phyloP scores from a whole-genome alignment of 2,329 filamentous ascomycete species.

The Thelonectria olida region DNA sequence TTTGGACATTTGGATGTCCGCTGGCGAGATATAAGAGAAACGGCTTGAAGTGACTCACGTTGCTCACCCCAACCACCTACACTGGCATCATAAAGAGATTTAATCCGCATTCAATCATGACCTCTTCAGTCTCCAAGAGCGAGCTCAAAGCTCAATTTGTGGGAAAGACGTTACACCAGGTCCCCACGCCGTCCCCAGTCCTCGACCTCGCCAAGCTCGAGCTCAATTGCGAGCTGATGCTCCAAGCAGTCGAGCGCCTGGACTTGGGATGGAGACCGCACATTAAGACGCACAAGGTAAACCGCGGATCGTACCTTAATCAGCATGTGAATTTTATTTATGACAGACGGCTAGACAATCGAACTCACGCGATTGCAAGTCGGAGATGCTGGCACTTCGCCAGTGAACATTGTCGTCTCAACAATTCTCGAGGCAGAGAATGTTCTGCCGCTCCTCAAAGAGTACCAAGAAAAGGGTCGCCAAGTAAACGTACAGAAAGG shows the following conservation, averaged over 20 bases:
- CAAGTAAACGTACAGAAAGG: constrained; percentile 61
- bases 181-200: constrained; percentile 72
- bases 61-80: neutral
- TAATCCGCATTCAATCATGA: neutral
- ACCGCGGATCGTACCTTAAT: neutral
- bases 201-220: constrained; percentile 72
- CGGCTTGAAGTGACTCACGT: too few relatives aligned
- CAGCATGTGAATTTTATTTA: too few relatives aligned
- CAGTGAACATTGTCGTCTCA: constrained; percentile 72
- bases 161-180: constrained; percentile 64
- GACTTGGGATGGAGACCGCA: constrained; percentile 76
- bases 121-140: neutral
- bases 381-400: constrained; percentile 55
- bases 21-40: too few relatives aligned
- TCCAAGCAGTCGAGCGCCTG: constrained; percentile 66
- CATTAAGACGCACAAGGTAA: constrained; percentile 83
- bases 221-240: constrained; percentile 75
- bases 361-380: constrained; percentile 75
- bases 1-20: too few relatives aligned
- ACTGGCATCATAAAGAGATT: neutral
- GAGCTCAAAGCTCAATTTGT: constrained; percentile 53
- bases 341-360: constrained; percentile 63
- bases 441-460: constrained; percentile 61
- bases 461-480: constrained; percentile 61
- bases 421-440: constrained; percentile 76